Conservation (phyloP, 116 monocot species). For the Thalassia testudinum region DNA sequence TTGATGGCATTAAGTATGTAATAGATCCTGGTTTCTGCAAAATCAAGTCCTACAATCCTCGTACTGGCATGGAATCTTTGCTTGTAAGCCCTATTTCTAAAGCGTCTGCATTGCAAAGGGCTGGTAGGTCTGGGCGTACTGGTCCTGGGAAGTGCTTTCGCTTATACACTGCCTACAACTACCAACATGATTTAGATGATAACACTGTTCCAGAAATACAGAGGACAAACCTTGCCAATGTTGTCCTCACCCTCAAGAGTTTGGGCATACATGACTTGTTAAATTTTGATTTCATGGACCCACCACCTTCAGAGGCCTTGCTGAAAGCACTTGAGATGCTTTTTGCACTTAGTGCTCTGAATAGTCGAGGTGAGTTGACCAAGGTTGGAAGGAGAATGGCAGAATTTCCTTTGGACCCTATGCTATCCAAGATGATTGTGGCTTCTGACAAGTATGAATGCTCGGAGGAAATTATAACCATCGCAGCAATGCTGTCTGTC, state of each 20-base stretch:
- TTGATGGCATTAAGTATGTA: constrained; percentile 97
- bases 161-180: constrained; percentile 84
- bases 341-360: constrained; percentile 82
- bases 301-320: constrained; percentile 90
- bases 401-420: constrained; percentile 94
- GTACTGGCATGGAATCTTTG: constrained; percentile 96
- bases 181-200: constrained; percentile 81
- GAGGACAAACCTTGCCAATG: constrained; percentile 88
- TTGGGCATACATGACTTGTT: constrained; percentile 86
- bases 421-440: constrained; percentile 99
- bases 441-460: constrained; percentile 93
- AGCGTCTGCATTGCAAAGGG: constrained; percentile 93
- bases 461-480: constrained; percentile 67
- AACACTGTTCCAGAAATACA: constrained; percentile 95
- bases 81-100: constrained; percentile 83
- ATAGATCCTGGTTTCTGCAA: constrained; percentile 95
- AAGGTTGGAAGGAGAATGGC: constrained; percentile 96
- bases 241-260: constrained; percentile 91
- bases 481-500: constrained; percentile 86
- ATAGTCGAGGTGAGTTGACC: constrained; percentile 76
- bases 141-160: constrained; percentile 96
- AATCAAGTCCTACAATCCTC: constrained; percentile 91
- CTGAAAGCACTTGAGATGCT: constrained; percentile 85
- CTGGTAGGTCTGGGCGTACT: constrained; percentile 95
- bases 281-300: constrained; percentile 99